Base-by-base conservation (phyloP, 495 filamentous ascomycete genomes). In the Tuber brumale region DNA sequence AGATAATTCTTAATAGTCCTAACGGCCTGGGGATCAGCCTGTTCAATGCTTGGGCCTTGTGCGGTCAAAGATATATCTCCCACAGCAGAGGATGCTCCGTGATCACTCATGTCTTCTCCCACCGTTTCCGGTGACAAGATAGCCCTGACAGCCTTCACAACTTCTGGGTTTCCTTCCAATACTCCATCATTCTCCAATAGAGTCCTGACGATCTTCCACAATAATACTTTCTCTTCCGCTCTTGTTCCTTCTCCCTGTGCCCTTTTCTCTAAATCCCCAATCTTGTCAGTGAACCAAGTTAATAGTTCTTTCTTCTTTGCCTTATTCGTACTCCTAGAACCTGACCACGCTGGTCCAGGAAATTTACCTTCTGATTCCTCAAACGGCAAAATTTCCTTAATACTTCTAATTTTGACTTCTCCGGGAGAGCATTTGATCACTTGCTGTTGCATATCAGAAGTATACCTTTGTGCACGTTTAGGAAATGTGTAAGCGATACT, bases 281-380 rank as follows among this genome's bases (percentile, higher is more conserved):
- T 93, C 61, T 90, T 91, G 78, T 87, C 86, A 4, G 85, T 89
- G 45, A 99, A 86, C 95, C 96, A 99, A 7, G 90, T 84, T 51
- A 94, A 74, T 6, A 92, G 88, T 74, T 99, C 96, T 85, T 98
- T 98, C 86, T 98, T 99, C 87, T 95, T 97, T 1, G 90, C 89
- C 82, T 98, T 83, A 41, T 76, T 97, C 45, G 89, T 86, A 37
- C 73, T 77, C 85, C 90, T 94, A 16, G 72, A 73, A 43, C 82
- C 82, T 3, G 69, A 74, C 82, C 78, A 83, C 16, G 97, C 85
- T 27, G 96, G 95, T 0, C 96, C 96, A 1, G 96, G 96, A 82
- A 98, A 97, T 77, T 89, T 92, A 21, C 89, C 88, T 72, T 95
- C 86, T 12, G 88, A 87, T 70, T 95, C 93, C 57, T 88, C 85